Percentiles rank a stretch among this genome's conserved stretches.
phyloP scores from a whole-genome alignment of 768 basidiomycete genomes.

The Suillus weaverae region DNA sequence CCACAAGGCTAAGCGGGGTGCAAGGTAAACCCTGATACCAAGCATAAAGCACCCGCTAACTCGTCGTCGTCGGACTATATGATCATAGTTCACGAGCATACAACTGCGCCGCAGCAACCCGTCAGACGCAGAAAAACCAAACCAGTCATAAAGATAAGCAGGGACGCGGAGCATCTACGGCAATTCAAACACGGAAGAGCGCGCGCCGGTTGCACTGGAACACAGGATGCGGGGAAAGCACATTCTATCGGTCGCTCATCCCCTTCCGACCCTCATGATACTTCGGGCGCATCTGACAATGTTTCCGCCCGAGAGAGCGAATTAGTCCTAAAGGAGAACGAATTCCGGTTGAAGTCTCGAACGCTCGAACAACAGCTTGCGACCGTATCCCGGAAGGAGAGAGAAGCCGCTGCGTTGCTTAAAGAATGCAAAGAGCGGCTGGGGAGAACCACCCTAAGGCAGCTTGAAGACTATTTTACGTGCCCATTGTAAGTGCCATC shows the following conservation, averaged over 20 bases:
- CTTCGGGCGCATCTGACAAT: too few relatives aligned
- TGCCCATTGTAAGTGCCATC: slow-evolving; percentile 56
- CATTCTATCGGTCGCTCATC: neutral
- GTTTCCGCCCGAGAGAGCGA: slow-evolving; percentile 28
- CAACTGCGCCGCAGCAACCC: neutral
- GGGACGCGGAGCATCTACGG: too few relatives aligned
- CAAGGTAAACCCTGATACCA: slow-evolving; percentile 3
- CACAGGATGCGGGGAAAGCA: neutral
- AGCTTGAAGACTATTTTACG: slow-evolving; percentile 64
- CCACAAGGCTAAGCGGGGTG: slow-evolving; percentile 19
- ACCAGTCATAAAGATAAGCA: too few relatives aligned
- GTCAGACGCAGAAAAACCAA: neutral
- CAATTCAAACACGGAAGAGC: neutral
- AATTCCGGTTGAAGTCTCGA: slow-evolving; percentile 36
- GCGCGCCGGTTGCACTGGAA: too few relatives aligned
- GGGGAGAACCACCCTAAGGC: slow-evolving; percentile 41
- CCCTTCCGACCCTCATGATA: neutral
- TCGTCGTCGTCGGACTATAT: neutral
- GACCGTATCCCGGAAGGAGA: slow-evolving; percentile 41
- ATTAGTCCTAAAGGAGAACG: slow-evolving; percentile 38
- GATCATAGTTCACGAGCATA: neutral
- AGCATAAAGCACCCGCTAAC: neutral
- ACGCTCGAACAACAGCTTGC: slow-evolving; percentile 44
- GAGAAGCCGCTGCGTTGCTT: slow-evolving; percentile 41
- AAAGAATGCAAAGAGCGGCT: slow-evolving; percentile 36